Conservation (phyloP, 495 filamentous ascomycete genomes). For the Viridothelium virens region DNA sequence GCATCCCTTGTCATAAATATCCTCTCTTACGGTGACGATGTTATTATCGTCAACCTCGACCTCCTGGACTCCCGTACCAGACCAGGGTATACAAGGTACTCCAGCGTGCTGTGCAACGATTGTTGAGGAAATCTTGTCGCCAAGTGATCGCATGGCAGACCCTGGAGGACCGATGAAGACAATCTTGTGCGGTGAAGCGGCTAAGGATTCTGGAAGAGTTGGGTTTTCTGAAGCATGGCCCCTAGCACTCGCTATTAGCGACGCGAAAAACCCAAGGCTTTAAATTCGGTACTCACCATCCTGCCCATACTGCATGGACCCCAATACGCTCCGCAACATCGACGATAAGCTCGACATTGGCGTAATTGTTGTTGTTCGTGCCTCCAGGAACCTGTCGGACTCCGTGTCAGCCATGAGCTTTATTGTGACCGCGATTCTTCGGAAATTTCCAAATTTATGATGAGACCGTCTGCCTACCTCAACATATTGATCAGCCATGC, state of each 20-base stretch:
- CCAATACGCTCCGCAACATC: constrained; percentile 98
- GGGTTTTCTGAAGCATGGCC: constrained; percentile 99
- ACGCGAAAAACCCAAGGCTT: constrained; percentile 9
- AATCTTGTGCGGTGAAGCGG: constrained; percentile 93
- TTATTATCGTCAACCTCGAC: constrained; percentile 71
- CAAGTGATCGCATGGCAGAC: constrained; percentile 96
- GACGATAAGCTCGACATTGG: constrained; percentile 98
- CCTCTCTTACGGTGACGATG: constrained; percentile 84
- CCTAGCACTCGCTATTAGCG: constrained; percentile 42
- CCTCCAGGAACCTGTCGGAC: constrained; percentile 68
- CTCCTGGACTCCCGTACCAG: constrained; percentile 78
- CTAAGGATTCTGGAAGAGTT: constrained; percentile 88
- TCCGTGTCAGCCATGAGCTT: constrained; percentile 1
- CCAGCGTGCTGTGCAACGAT: constrained; percentile 97
- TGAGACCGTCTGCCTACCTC: constrained; percentile 51
- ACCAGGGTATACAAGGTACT: constrained; percentile 98
- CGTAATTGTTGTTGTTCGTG: constrained; percentile 99
- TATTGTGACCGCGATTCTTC: neutral
- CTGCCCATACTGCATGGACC: constrained; percentile 97
- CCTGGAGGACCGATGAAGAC: constrained; percentile 97
- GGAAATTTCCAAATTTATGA: neutral
- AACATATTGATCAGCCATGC: constrained; percentile 99
- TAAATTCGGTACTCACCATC: constrained; percentile 60
- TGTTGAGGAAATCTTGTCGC: constrained; percentile 99
- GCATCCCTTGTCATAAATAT: constrained; percentile 85